Percentiles rank a stretch among this genome's conserved stretches.
These are phyloP conservation scores for Myxozyma vanderwaltii DNA, from an alignment of 805 yeast species.

Conservation along the genomic window DNA sequence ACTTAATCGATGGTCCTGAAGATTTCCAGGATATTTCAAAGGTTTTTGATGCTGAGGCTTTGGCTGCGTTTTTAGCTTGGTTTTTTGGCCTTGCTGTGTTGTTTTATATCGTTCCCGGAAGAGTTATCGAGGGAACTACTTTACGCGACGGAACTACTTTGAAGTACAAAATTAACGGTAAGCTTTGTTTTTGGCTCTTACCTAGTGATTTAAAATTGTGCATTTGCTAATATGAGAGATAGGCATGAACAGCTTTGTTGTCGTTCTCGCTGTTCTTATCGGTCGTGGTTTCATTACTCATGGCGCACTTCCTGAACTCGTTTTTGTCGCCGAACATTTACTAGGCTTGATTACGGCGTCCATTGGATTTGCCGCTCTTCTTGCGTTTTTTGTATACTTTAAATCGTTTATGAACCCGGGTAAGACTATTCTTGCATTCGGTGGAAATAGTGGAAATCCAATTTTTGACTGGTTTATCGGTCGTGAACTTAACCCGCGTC, in stretches of 20 bases:
- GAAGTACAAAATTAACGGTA: constrained; percentile 80
- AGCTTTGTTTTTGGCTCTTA: constrained; percentile 24
- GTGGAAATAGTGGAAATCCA: constrained; percentile 78
- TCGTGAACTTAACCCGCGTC: constrained; percentile 89
- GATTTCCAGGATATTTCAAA: constrained; percentile 32
- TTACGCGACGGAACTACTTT: constrained; percentile 76
- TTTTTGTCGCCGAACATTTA: constrained; percentile 69
- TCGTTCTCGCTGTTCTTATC: constrained; percentile 47
- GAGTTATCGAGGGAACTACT: constrained; percentile 59
- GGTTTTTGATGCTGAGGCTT: constrained; percentile 40
- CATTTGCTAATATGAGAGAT: neutral
- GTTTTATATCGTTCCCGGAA: constrained; percentile 71
- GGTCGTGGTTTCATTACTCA: constrained; percentile 56
- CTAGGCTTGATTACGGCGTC: constrained; percentile 65
- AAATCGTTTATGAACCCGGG: constrained; percentile 61
- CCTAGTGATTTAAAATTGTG: neutral
- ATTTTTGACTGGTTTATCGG: constrained; percentile 91
- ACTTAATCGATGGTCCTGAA: constrained; percentile 58
- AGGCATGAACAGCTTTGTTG: constrained; percentile 47
- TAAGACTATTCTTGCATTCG: constrained; percentile 75
- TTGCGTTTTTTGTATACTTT: constrained; percentile 67
- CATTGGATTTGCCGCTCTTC: constrained; percentile 60
- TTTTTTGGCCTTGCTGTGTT: constrained; percentile 62
- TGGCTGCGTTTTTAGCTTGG: constrained; percentile 75
- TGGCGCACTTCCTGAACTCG: constrained; percentile 59